Percentiles rank a stretch among this genome's conserved stretches.
These are phyloP conservation scores for Arachis hypogaea DNA, from an alignment of 306 rosid genomes.

Conservation along the genomic window DNA sequence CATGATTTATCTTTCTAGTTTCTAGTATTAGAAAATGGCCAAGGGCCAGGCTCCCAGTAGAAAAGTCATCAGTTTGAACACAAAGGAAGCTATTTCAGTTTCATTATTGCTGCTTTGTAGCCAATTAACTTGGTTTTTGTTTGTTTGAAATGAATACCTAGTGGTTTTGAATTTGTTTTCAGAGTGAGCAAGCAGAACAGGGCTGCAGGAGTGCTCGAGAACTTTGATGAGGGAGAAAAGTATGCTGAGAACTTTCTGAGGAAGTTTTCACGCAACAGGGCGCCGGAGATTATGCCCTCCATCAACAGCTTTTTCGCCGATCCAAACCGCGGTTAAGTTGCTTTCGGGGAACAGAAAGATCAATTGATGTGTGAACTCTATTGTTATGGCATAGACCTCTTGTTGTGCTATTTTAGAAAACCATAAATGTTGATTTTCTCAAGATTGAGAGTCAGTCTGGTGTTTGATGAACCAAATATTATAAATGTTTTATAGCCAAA, in stretches of 20 bases:
- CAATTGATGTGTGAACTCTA: conserved; percentile 20
- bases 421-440: conserved; percentile 31
- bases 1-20: too few species aligned
- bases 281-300: conserved; percentile 75
- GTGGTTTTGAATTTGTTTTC: conserved; percentile 3
- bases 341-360: conserved; percentile 13
- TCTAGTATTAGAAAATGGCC: too few species aligned
- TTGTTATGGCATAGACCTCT: neutral
- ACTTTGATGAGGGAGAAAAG: conserved; percentile 74
- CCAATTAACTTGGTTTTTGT: neutral
- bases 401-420: conserved; percentile 27
- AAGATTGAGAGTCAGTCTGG: conserved; percentile 39
- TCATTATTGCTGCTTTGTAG: neutral
- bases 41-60: neutral
- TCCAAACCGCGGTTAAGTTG: conserved; percentile 59
- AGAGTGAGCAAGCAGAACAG: conserved; percentile 84
- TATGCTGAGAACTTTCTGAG: conserved; percentile 63
- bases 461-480: conserved; percentile 31
- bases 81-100: neutral
- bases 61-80: neutral
- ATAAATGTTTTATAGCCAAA: neutral
- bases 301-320: conserved; percentile 70
- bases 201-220: conserved; percentile 83
- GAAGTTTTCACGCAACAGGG: conserved; percentile 65
- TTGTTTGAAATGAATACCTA: conserved; percentile 5